These are phyloP conservation scores for Vigna nakashimae DNA, from an alignment of 306 rosid genomes.

Conservation along the genomic window DNA sequence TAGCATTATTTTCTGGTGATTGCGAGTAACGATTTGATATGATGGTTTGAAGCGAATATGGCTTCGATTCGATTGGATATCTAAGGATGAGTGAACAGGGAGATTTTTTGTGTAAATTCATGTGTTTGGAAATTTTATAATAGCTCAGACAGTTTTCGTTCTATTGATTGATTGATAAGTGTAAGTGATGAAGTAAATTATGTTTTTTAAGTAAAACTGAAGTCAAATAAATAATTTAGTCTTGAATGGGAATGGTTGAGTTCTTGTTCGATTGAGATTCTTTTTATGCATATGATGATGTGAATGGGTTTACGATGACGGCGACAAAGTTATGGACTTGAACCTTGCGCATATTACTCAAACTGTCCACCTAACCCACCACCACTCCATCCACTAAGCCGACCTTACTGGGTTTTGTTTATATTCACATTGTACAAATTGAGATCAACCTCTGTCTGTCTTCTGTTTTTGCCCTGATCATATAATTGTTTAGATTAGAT, in stretches of 20 bases:
- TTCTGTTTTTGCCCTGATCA: not conserved
- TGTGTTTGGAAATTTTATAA: not conserved
- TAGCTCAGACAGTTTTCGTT: not conserved
- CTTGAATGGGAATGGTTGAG: conserved; percentile 2
- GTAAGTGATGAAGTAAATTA: not conserved
- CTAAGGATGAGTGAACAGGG: not conserved
- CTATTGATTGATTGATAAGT: not conserved
- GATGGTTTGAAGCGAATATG: not conserved
- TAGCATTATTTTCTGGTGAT: not conserved
- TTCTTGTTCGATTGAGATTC: not conserved
- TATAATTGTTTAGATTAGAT: not conserved
- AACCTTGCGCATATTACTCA: not conserved
- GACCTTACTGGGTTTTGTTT: not conserved
- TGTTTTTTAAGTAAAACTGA: not conserved
- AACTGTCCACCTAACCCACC: not conserved
- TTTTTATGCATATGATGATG: too few relatives aligned
- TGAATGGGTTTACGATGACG: too few relatives aligned
- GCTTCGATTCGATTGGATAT: not conserved
- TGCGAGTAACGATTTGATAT: conserved; percentile 20
- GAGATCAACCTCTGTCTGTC: not conserved
- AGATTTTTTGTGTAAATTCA: not conserved
- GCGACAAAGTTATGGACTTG: not conserved
- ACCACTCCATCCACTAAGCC: not conserved
- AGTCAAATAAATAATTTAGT: not conserved
- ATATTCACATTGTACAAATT: not conserved